Conservation (phyloP, 768 basidiomycete species). For the Asterophora parasitica region DNA sequence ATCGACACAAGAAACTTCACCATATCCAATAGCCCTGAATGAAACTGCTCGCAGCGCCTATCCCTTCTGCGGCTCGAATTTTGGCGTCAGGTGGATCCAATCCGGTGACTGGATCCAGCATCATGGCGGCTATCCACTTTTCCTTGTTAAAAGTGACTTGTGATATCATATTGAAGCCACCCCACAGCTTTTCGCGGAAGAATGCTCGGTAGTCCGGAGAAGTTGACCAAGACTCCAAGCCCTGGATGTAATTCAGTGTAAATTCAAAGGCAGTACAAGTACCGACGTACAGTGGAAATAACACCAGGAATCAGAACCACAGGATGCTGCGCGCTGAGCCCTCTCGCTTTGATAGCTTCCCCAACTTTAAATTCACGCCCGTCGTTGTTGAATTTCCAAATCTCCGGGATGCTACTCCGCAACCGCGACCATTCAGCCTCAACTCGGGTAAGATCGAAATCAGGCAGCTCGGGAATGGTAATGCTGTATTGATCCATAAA, state of each 20-base stretch:
- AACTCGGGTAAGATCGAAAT: constrained; percentile 61
- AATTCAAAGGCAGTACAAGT: background rate
- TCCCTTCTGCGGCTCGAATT: constrained; percentile 87
- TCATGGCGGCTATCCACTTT: constrained; percentile 85
- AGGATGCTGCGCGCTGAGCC: constrained; percentile 67
- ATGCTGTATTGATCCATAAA: constrained; percentile 71
- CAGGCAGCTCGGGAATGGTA: constrained; percentile 56
- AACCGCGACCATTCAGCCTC: constrained; percentile 70
- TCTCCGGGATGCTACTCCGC: constrained; percentile 65
- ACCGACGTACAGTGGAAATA: constrained; percentile 66
- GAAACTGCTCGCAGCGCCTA: constrained; percentile 83
- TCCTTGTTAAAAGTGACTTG: constrained; percentile 82
- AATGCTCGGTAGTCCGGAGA: constrained; percentile 77
- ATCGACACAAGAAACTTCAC: constrained; percentile 31
- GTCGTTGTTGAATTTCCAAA: constrained; percentile 78
- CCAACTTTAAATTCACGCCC: constrained; percentile 80
- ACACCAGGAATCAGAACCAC: constrained; percentile 88
- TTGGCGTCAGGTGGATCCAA: constrained; percentile 84
- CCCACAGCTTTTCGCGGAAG: constrained; percentile 88
- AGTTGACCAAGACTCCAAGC: constrained; percentile 93
- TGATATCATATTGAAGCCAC: constrained; percentile 77
- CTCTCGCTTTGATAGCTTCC: constrained; percentile 57
- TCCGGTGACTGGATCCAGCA: constrained; percentile 88
- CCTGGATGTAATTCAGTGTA: constrained; percentile 31
- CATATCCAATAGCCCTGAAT: constrained; percentile 95